A percentile compares a stretch with the other conserved stretches of the same genome.
Conservation (phyloP, 805 yeast genomes). For the Ogataea ganodermae region DNA sequence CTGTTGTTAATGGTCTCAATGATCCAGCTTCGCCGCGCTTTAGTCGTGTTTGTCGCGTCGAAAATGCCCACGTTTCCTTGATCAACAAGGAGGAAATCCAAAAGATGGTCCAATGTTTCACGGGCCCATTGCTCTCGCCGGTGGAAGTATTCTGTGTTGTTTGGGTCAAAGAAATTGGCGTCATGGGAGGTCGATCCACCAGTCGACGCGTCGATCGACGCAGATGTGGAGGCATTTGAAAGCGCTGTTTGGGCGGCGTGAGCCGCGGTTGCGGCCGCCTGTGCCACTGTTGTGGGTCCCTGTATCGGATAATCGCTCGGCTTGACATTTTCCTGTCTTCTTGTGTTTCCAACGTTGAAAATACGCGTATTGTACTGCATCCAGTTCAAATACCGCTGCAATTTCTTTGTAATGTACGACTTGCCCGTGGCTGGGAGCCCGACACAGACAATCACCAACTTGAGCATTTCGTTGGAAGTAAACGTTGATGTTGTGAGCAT, state of each 20-base stretch:
- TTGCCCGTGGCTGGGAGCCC: constrained; percentile 82
- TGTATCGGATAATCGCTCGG: constrained; percentile 40
- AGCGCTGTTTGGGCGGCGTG: constrained; percentile 23
- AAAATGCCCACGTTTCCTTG: constrained; percentile 56
- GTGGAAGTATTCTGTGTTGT: constrained; percentile 43
- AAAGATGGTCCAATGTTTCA: constrained; percentile 48
- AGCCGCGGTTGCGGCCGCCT: constrained; percentile 15
- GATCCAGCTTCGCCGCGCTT: constrained; percentile 43
- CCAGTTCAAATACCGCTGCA: constrained; percentile 60
- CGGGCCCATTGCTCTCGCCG: constrained; percentile 55
- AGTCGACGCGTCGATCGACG: neutral
- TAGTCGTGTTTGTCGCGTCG: constrained; percentile 61
- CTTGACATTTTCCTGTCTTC: constrained; percentile 55
- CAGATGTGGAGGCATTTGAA: neutral
- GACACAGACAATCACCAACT: constrained; percentile 68
- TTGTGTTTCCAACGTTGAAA: constrained; percentile 74
- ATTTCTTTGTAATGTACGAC: constrained; percentile 67
- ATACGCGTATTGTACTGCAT: constrained; percentile 62
- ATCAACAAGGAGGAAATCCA: constrained; percentile 43
- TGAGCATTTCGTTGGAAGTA: constrained; percentile 34
- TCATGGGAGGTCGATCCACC: constrained; percentile 33
- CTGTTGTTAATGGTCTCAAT: constrained; percentile 38
- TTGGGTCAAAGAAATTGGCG: constrained; percentile 45
- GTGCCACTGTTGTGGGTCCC: constrained; percentile 32
- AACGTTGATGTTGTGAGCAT: constrained; percentile 12